Evolutionary conservation across 441 rosid genomes (phyloP).

Genomic region (Corymbia calophylla): DNA sequence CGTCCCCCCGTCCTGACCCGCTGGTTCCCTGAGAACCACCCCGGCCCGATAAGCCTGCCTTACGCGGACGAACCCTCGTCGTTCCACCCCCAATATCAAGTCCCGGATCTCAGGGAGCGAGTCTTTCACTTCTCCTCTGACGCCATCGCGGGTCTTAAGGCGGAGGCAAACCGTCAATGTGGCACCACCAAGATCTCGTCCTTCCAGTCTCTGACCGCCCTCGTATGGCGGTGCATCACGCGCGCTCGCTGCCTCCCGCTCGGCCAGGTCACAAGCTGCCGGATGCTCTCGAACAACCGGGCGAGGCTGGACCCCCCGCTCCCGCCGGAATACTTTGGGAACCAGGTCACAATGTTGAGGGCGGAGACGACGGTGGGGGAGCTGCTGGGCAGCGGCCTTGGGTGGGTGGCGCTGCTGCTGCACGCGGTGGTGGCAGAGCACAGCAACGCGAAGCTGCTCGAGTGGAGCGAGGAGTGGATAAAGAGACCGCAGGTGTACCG

Average conservation of each 20-base stretch:
- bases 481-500: slow-evolving; percentile 35
- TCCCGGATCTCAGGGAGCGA: slow-evolving; percentile 47
- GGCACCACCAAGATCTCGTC: slow-evolving; percentile 53
- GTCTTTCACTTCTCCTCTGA: slow-evolving; percentile 54
- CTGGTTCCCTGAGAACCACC: slow-evolving; percentile 51
- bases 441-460: slow-evolving; percentile 22
- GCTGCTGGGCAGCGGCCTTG: slow-evolving; percentile 39
- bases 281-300: slow-evolving; percentile 44
- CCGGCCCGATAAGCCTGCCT: slow-evolving; percentile 38
- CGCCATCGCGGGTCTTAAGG: slow-evolving; percentile 41
- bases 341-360: slow-evolving; percentile 26
- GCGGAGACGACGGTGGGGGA: slow-evolving; percentile 42
- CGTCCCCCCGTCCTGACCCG: slow-evolving; percentile 36
- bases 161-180: slow-evolving; percentile 31
- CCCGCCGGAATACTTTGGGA: slow-evolving; percentile 52
- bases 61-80: slow-evolving; percentile 30
- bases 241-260: slow-evolving; percentile 27
- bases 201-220: slow-evolving; percentile 54
- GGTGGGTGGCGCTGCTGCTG: slow-evolving; percentile 61
- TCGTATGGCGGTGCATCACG: slow-evolving; percentile 59
- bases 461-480: slow-evolving; percentile 37
- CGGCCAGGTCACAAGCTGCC: slow-evolving; percentile 36
- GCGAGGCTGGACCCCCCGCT: slow-evolving; percentile 45
- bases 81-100: slow-evolving; percentile 30
- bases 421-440: slow-evolving; percentile 44